Base-by-base conservation (phyloP, 176 grass and related monocot genomes). In the Leersia perrieri region DNA sequence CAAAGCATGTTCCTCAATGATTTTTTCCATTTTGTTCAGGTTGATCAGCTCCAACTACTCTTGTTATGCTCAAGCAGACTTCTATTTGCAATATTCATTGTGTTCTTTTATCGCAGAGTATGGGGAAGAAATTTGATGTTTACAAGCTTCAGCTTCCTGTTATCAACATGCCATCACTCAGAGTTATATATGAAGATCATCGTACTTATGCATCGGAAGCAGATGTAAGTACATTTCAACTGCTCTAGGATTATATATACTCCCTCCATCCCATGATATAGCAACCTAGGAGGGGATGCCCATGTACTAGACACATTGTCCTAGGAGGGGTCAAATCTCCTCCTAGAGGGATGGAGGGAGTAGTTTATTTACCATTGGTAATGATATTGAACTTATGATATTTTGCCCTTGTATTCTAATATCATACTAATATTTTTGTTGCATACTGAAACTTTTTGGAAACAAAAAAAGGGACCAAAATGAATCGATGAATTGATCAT, bases 1-100 rank as follows among this genome's bases (percentile, higher is more conserved):
- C 96, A 99, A 91, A 95, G 51, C 82, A 70, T 93, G 70, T 95
- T 99, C 79, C 92, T 99, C 75, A 85, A 65, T 34, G 92, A 95
- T 68, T 95, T 99, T 82, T 95, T 93, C 73, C 88, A 89, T 91
- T 87, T 95, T 82, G 90, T 99, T 91, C 96, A 99, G 96, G 96
- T 99, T 68, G 44, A 63, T 33, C 85, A 66, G 14, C 44, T 25
- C 70, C 3, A 1, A 60, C 42, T 79, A 57, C 74, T 73, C 28
- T 75, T 68, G 62, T 42, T 32, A 26, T 49, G 8, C 41, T 84
- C 33, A n/a, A 84, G 63, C 67, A 45, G 73, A 72, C 23, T 65
- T 71, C 23, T 55, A 72, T 15, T 15, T 64, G 20, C 33, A 36
- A 25, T 92, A 44, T 75, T 84, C 78, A 80, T 89, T 64, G 9